Conservation (phyloP, 78 protist species). For the Acrasis kona region DNA sequence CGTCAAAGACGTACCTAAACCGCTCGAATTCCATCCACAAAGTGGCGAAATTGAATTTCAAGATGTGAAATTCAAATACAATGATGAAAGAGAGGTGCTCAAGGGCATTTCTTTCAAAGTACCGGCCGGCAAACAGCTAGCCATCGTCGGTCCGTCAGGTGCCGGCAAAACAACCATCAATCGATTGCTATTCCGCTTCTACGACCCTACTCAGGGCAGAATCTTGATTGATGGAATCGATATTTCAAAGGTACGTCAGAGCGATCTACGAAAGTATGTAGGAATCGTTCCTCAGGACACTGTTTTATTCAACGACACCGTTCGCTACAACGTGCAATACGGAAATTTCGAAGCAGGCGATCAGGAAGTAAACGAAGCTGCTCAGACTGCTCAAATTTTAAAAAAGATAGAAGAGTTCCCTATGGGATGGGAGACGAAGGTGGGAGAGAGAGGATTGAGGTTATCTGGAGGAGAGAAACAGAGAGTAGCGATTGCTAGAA, state of each 20-base stretch:
- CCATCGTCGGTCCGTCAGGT: conserved; percentile 85
- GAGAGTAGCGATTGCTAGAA: conserved; percentile 80
- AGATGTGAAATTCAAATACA: conserved; percentile 52
- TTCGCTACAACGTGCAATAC: conserved; percentile 60
- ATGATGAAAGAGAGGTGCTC: conserved; percentile 17
- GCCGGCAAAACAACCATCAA: conserved; percentile 75
- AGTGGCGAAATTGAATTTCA: conserved; percentile 30
- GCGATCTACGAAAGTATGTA: conserved; percentile 33
- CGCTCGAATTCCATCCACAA: neutral
- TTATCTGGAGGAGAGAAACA: conserved; percentile 95
- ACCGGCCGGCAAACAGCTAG: conserved; percentile 63
- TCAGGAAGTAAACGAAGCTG: conserved; percentile 42
- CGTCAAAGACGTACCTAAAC: neutral
- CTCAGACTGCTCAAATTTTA: conserved; percentile 49
- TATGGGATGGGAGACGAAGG: conserved; percentile 55
- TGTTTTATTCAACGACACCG: conserved; percentile 71
- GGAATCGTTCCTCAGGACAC: conserved; percentile 72
- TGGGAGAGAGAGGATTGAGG: conserved; percentile 75
- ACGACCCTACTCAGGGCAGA: conserved; percentile 53
- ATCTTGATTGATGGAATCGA: conserved; percentile 74
- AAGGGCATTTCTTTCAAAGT: conserved; percentile 38
- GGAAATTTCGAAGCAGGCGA: conserved; percentile 36
- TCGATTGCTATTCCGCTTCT: conserved; percentile 60
- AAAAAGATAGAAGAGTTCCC: conserved; percentile 55
- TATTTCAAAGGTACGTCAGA: conserved; percentile 20